phyloP scores from a whole-genome alignment of 805 yeast genomes.

The Yarrowia divulgata region DNA sequence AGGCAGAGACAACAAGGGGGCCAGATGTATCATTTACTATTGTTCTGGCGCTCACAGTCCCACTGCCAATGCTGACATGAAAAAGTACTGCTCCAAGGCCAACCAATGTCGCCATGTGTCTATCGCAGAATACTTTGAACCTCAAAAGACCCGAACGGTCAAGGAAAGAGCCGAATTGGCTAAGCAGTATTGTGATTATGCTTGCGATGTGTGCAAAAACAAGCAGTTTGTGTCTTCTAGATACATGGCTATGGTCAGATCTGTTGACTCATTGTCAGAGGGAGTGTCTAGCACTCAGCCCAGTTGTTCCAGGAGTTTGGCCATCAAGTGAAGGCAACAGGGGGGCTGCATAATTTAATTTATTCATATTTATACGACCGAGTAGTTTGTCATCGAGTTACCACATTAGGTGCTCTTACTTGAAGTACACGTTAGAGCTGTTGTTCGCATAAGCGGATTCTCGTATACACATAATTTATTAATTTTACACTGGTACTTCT shows the following conservation, averaged over 20 bases:
- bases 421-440: too few species aligned
- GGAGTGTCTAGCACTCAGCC: slow-evolving; percentile 17
- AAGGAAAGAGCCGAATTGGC: slow-evolving; percentile 21
- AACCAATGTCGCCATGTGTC: slow-evolving; percentile 44
- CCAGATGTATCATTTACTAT: slow-evolving; percentile 83
- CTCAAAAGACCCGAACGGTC: slow-evolving; percentile 20
- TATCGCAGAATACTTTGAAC: slow-evolving; percentile 44
- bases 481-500: not conserved
- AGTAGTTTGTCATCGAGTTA: too few species aligned
- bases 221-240: slow-evolving; percentile 24
- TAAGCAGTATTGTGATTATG: slow-evolving; percentile 42
- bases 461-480: slow-evolving; percentile 22
- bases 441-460: too few species aligned
- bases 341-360: not conserved
- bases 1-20: slow-evolving; percentile 87
- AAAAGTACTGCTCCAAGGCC: slow-evolving; percentile 40
- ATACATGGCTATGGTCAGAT: slow-evolving; percentile 25
- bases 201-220: slow-evolving; percentile 44
- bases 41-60: slow-evolving; percentile 38
- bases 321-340: not conserved
- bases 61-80: slow-evolving; percentile 23
- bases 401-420: too few species aligned
- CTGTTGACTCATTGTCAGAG: slow-evolving; percentile 10
- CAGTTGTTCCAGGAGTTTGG: slow-evolving; percentile 10
- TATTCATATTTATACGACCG: not conserved